These are phyloP conservation scores for Royoungia palumana DNA, from an alignment of 768 basidiomycete genomes.

Conservation along the genomic window DNA sequence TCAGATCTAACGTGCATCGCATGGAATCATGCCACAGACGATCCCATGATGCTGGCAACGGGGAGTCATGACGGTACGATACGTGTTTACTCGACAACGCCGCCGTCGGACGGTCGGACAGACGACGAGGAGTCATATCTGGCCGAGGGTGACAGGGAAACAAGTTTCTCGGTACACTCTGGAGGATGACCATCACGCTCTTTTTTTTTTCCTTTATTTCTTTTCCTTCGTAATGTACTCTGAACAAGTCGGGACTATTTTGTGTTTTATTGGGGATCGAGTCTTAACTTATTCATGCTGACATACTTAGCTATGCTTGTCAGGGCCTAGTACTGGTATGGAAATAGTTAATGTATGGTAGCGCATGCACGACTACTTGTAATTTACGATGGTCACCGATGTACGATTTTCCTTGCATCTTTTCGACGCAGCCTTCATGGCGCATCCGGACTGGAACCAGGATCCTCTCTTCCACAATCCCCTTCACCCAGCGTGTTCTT, in stretches of 20 bases:
- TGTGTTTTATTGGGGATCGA: constrained; percentile 13
- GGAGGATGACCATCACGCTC: constrained; percentile 20
- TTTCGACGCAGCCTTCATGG: not conserved
- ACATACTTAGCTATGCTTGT: constrained; percentile 11
- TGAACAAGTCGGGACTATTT: constrained; percentile 5
- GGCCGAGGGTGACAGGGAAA: constrained; percentile 25
- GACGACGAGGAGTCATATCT: constrained; percentile 24
- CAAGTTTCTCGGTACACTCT: constrained; percentile 27
- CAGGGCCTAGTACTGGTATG: constrained; percentile 20
- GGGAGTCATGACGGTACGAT: constrained; percentile 77
- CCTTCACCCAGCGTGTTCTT: constrained; percentile 18
- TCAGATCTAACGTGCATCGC: constrained; percentile 78
- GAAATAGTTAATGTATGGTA: constrained; percentile 28
- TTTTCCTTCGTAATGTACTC: not conserved
- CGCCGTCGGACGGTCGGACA: constrained; percentile 21
- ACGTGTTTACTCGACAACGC: constrained; percentile 61
- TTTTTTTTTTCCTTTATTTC: not conserved
- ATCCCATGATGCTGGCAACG: constrained; percentile 56
- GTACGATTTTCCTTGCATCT: constrained; percentile 4
- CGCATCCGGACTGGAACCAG: not conserved
- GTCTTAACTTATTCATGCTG: constrained; percentile 23
- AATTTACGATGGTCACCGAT: constrained; percentile 18
- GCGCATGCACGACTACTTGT: constrained; percentile 14
- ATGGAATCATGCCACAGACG: constrained; percentile 67
- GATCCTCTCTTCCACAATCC: not conserved